A percentile compares a stretch with the other conserved stretches of the same genome.
Evolutionary conservation across 1,284 basidiomycete genomes (phyloP).

Genomic region (Tetrapyrgos nigripes): DNA sequence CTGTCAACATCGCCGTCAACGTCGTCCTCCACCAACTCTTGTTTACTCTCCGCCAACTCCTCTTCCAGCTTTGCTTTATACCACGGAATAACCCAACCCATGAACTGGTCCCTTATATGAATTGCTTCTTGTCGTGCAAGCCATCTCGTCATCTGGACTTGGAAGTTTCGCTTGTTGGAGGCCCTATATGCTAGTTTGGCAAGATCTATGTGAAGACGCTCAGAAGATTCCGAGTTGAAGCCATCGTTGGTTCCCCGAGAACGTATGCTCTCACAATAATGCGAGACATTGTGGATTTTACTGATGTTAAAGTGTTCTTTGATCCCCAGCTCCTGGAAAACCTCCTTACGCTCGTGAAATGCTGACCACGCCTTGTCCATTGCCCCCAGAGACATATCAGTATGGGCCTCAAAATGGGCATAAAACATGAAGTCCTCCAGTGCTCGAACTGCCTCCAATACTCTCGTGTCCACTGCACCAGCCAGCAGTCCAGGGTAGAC

Average conservation of each 20-base stretch:
- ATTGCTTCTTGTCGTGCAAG: no score
- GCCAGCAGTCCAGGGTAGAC: conserved; percentile 18
- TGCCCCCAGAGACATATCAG: conserved; percentile 12
- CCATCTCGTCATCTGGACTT: conserved; percentile 41
- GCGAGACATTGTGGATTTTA: conserved; percentile 27
- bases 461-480: conserved; percentile 10
- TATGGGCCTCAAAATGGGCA: conserved; percentile 23
- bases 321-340: conserved; percentile 19
- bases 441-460: conserved; percentile 15
- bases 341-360: conserved; percentile 21
- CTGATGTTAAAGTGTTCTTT: conserved; percentile 23
- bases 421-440: conserved; percentile 28
- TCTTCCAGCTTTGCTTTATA: conserved; percentile 22
- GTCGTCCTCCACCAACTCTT: no score
- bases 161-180: conserved; percentile 29
- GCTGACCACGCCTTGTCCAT: conserved; percentile 18
- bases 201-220: conserved; percentile 34
- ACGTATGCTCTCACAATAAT: conserved; percentile 15
- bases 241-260: conserved; percentile 12
- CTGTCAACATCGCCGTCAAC: no score
- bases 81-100: conserved; percentile 8
- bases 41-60: neutral
- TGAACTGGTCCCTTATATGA: neutral
- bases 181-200: conserved; percentile 33
- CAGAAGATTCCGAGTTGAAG: conserved; percentile 19